Evolutionary conservation across 1,284 basidiomycete genomes (phyloP).

Genomic region (Wolfiporia cocos): DNA sequence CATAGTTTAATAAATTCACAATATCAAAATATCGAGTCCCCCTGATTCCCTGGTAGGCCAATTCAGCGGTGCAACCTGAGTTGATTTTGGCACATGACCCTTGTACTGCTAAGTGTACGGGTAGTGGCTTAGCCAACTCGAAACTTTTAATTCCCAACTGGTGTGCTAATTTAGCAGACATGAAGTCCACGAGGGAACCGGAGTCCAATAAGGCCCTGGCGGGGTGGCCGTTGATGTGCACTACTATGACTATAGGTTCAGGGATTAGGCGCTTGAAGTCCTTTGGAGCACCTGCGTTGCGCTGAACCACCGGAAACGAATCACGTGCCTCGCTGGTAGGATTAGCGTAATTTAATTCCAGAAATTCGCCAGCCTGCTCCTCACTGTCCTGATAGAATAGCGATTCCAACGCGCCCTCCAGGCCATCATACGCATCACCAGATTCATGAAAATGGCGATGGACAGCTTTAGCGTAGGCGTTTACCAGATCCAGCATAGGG

Average conservation of each 20-base stretch:
- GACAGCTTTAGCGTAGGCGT: slow-evolving; percentile 4
- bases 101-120: slow-evolving; percentile 26
- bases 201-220: slow-evolving; percentile 26
- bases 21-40: slow-evolving; percentile 24
- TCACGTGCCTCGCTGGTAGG: not conserved
- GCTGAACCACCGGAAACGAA: not conserved
- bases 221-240: slow-evolving; percentile 28
- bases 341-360: not conserved
- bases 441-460: not conserved
- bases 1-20: slow-evolving; percentile 21
- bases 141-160: slow-evolving; percentile 21
- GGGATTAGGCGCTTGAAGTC: slow-evolving; percentile 9
- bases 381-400: not conserved
- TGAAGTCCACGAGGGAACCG: slow-evolving; percentile 32
- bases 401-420: slow-evolving; percentile 5
- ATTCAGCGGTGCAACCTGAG: slow-evolving; percentile 7
- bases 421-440: not conserved
- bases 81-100: slow-evolving; percentile 29
- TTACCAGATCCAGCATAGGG: slow-evolving; percentile 4
- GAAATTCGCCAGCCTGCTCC: not conserved
- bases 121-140: slow-evolving; percentile 20
- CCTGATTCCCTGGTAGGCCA: slow-evolving; percentile 26
- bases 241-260: slow-evolving; percentile 15
- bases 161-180: slow-evolving; percentile 31
- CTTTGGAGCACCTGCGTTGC: slow-evolving; percentile 1